Percentiles rank a stretch among this genome's conserved stretches.
Conservation (phyloP, 768 basidiomycete genomes). For the Lanmaoa pseudosensibilis region DNA sequence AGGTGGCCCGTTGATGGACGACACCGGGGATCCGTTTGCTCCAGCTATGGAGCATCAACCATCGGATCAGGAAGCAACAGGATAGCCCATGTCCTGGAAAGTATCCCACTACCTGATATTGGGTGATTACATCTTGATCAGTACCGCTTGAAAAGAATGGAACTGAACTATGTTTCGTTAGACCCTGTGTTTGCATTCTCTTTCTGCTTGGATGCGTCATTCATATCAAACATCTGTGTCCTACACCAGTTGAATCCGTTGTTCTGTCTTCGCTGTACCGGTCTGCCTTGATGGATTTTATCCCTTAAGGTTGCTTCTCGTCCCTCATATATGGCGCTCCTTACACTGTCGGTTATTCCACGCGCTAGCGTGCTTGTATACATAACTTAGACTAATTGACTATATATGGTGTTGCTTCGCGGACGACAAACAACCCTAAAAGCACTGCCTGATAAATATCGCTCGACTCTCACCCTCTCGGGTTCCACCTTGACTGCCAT, state of each 20-base stretch:
- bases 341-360: neutral
- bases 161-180: conserved; percentile 5
- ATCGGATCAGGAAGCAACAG: conserved; percentile 12
- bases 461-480: neutral
- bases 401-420: conserved; percentile 1
- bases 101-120: neutral
- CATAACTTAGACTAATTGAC: conserved; percentile 1
- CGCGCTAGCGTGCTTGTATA: neutral
- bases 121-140: conserved; percentile 10
- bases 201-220: neutral
- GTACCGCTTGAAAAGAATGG: neutral
- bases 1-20: conserved; percentile 61
- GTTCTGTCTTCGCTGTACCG: neutral
- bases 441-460: conserved; percentile 15
- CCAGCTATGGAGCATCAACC: conserved; percentile 23
- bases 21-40: conserved; percentile 60
- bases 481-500: conserved; percentile 9
- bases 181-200: neutral
- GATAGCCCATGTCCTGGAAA: conserved; percentile 2
- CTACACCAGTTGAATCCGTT: neutral
- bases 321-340: neutral
- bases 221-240: neutral
- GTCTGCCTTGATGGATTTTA: neutral
- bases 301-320: neutral
- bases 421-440: conserved; percentile 25